Evolutionary conservation across 202 grass and related monocot species (phyloP), one percentile per base, ranked within the genome.

Genomic region (Elaeis oleifera): DNA sequence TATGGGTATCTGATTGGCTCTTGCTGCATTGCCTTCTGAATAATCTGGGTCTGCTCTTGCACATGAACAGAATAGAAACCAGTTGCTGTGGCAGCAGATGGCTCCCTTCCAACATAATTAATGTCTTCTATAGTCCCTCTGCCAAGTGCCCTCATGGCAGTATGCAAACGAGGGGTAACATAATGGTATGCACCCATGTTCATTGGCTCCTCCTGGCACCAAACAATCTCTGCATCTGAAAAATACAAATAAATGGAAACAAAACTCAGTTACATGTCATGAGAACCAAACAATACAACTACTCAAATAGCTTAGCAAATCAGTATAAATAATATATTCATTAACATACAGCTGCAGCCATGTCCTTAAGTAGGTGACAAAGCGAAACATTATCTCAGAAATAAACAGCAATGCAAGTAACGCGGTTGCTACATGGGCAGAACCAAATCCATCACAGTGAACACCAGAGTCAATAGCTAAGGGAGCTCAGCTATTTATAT

Each of bases 171-270:
- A 18, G 91, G 90, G 51, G 23, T 73, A 60, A 96, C 71, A 75
- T 96, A 96, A 49, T 27, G 78, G 72, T 96, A 90, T 1, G 91
- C 84, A 8, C 91, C 87, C 91, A 96, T 88, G 73, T 96, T 96
- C 92, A 96, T 96, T 28, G 87, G 87, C 51, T 96, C 92, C 59
- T 96, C 92, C 66, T 91, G 91, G 87, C 87, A 96, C 92, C 92
- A 96, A 51, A 89, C 92, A 39, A 96, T 81, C 84, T 96, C 92
- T 3, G 92, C 87, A 83, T 96, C 92, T 86, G 78, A 52, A 67
- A 16, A 64, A 58, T 22, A 83, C 15, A 70, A 84, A 69, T 51
- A 59, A 25, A n/a, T 65, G 60, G 19, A 9, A 29, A 71, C 36
- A 44, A 44, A 44, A 44, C 1, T 44, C 36, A 44, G 36, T 44